Conservation (phyloP, 108 stramenopile genomes). For the Cylindrotheca fusiformis region DNA sequence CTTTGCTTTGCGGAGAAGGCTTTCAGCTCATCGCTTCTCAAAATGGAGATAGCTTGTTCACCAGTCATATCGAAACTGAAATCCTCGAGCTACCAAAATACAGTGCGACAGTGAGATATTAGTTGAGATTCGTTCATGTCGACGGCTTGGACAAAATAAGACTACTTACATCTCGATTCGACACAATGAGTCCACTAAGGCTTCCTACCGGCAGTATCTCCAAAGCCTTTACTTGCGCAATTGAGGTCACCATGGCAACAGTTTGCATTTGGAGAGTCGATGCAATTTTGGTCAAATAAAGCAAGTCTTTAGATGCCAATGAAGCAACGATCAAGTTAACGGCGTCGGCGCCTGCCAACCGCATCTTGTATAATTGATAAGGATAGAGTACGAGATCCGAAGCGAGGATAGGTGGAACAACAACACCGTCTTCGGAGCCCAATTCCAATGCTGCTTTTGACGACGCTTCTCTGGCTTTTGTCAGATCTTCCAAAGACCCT, state of each 20-base stretch:
- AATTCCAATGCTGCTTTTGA: slow-evolving; percentile 40
- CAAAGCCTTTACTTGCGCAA: slow-evolving; percentile 55
- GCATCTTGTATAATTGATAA: slow-evolving; percentile 85
- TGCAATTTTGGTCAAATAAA: slow-evolving; percentile 84
- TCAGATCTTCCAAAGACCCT: slow-evolving; percentile 73
- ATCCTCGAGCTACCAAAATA: slow-evolving; percentile 50
- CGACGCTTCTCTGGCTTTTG: slow-evolving; percentile 52
- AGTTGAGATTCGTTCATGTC: background rate
- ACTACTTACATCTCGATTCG: slow-evolving; percentile 78
- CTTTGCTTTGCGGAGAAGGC: slow-evolving; percentile 52
- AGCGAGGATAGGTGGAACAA: slow-evolving; percentile 76
- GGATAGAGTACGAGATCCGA: slow-evolving; percentile 84
- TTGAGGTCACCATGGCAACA: slow-evolving; percentile 62
- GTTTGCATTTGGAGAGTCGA: slow-evolving; percentile 62
- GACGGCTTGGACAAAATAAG: no score
- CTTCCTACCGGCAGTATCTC: slow-evolving; percentile 34
- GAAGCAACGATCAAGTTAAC: slow-evolving; percentile 73
- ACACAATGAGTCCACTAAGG: slow-evolving; percentile 58
- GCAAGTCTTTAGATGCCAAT: slow-evolving; percentile 65
- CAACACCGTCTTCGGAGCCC: slow-evolving; percentile 47
- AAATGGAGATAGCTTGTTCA: slow-evolving; percentile 60
- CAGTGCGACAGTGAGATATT: background rate
- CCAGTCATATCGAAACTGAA: slow-evolving; percentile 73
- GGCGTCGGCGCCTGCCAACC: slow-evolving; percentile 86
- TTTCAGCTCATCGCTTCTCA: slow-evolving; percentile 60